These are phyloP conservation scores for Berberis vulgaris DNA, from an alignment of 164 flowering plant genomes.

Conservation along the genomic window DNA sequence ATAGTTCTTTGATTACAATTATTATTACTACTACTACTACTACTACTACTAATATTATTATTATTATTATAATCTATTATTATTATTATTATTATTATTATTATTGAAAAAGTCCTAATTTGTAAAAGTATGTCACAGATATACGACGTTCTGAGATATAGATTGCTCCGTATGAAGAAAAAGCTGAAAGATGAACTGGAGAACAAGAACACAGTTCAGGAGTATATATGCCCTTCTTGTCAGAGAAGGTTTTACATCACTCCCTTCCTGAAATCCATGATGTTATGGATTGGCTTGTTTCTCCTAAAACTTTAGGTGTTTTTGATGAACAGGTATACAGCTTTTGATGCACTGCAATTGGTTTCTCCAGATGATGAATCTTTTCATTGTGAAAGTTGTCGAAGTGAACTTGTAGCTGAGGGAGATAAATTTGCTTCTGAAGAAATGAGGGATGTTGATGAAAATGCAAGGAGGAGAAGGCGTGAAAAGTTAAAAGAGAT, in stretches of 20 bases:
- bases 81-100: neutral
- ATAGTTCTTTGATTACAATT: too few species aligned
- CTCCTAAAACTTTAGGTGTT: neutral
- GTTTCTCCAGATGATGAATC: constrained; percentile 56
- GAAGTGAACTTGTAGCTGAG: constrained; percentile 83
- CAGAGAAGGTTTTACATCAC: constrained; percentile 45
- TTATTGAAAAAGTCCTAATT: neutral
- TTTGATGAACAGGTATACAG: constrained; percentile 55
- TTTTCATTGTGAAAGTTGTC: constrained; percentile 91
- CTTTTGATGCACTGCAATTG: constrained; percentile 76
- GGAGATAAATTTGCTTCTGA: constrained; percentile 81
- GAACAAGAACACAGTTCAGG: constrained; percentile 86
- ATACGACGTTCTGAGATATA: constrained; percentile 86
- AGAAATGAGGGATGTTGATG: constrained; percentile 87
- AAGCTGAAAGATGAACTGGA: constrained; percentile 85
- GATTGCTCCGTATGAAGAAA: constrained; percentile 87
- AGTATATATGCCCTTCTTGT: constrained; percentile 85
- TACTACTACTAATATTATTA: too few species aligned
- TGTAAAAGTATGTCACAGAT: constrained; percentile 42
- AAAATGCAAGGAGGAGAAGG: constrained; percentile 75
- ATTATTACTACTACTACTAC: too few species aligned
- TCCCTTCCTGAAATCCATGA: neutral
- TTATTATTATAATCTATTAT: too few species aligned
- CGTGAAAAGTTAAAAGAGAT: constrained; percentile 72
- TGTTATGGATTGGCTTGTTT: neutral